These are phyloP conservation scores for Caulochytrium protostelioides DNA, from an alignment of 371 early-diverging fungal species.

Conservation along the genomic window DNA sequence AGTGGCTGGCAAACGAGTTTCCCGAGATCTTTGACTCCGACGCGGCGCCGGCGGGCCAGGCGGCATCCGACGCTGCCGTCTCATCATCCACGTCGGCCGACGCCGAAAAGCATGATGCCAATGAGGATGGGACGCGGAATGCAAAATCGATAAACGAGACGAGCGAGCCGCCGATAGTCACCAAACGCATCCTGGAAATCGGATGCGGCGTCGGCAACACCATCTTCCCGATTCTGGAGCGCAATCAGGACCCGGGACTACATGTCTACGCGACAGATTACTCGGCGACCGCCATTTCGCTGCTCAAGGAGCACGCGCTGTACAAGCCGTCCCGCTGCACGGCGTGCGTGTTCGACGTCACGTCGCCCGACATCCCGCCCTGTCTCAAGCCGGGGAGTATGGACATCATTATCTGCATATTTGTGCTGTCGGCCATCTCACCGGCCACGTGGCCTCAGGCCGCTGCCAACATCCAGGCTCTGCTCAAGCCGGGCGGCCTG, in stretches of 20 bases:
- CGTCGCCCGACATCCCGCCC: conserved; percentile 10
- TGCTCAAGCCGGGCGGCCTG: conserved; percentile 31
- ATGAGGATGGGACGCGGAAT: no score
- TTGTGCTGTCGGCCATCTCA: conserved; percentile 47
- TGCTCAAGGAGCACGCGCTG: conserved; percentile 25
- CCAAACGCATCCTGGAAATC: conserved; percentile 28
- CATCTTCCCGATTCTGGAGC: conserved; percentile 38
- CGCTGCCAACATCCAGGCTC: conserved; percentile 13
- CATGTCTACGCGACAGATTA: conserved; percentile 44
- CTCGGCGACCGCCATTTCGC: conserved; percentile 31
- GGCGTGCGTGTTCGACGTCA: conserved; percentile 27
- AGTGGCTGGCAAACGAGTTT: conserved; percentile 25
- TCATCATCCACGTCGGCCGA: background rate
- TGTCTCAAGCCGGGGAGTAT: conserved; percentile 16
- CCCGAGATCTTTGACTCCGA: conserved; percentile 36
- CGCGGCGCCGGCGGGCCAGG: background rate
- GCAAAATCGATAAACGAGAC: no score
- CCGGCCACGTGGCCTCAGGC: conserved; percentile 18
- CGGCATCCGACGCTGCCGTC: background rate
- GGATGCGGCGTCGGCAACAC: conserved; percentile 49
- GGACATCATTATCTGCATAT: conserved; percentile 38
- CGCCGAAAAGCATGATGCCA: conserved; percentile 2
- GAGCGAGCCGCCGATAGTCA: background rate
- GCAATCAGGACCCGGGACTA: conserved; percentile 25
- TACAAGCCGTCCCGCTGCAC: conserved; percentile 18